These are phyloP conservation scores for Entoloma clypeatum DNA, from an alignment of 1,284 basidiomycete species.

Conservation along the genomic window DNA sequence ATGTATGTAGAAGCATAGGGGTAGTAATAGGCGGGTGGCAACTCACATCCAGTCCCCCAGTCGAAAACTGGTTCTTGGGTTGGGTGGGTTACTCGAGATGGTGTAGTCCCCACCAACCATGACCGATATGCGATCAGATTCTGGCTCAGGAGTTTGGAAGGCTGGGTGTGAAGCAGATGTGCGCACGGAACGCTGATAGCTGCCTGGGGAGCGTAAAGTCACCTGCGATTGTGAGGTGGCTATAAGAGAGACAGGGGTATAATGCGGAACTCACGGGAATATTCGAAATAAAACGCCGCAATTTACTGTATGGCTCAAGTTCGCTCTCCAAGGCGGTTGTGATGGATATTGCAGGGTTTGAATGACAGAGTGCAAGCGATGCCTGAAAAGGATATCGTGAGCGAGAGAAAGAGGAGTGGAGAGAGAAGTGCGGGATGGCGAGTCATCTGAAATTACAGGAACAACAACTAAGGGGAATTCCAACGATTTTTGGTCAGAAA, in stretches of 20 bases:
- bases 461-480: no score
- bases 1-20: constrained; percentile 13
- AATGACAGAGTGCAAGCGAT: constrained; percentile 46
- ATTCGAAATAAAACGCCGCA: constrained; percentile 43
- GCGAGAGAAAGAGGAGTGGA: no score
- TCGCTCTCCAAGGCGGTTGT: constrained; percentile 56
- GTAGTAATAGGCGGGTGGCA: constrained; percentile 17
- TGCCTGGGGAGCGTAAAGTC: constrained; percentile 12
- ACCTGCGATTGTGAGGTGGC: constrained; percentile 6
- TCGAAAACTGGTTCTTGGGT: constrained; percentile 67
- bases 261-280: constrained; percentile 32
- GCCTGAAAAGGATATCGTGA: no score
- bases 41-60: constrained; percentile 79
- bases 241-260: constrained; percentile 19
- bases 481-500: no score
- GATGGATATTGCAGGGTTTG: constrained; percentile 43
- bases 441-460: constrained; percentile 9
- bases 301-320: constrained; percentile 53
- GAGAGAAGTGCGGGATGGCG: no score
- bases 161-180: constrained; percentile 39
- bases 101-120: constrained; percentile 40
- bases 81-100: constrained; percentile 71
- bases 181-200: constrained; percentile 23
- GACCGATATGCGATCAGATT: constrained; percentile 19
- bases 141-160: constrained; percentile 17